phyloP scores from a whole-genome alignment of 176 grass and related monocot genomes.

The Chrysopogon serrulatus region DNA sequence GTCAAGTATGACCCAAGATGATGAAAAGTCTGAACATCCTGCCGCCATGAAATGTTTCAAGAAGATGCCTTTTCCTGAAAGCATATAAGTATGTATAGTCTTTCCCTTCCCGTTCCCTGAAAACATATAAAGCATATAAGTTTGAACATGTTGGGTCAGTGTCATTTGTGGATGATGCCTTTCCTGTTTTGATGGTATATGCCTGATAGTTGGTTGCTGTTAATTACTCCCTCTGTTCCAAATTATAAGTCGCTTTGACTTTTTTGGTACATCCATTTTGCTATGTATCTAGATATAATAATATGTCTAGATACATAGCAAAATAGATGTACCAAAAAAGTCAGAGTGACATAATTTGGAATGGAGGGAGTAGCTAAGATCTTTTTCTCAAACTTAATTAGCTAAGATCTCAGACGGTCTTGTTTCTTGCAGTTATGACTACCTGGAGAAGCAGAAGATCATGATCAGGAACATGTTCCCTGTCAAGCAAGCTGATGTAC shows the following conservation, averaged over 20 bases:
- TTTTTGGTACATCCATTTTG: too few species aligned
- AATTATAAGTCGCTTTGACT: too few species aligned
- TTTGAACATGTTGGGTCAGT: neutral
- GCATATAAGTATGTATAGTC: neutral
- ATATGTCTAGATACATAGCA: too few species aligned
- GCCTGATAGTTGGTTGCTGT: neutral
- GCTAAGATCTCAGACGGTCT: neutral
- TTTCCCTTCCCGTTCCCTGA: neutral
- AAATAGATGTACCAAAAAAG: too few species aligned
- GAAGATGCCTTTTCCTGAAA: neutral
- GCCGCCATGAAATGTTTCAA: neutral
- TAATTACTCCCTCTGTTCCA: too few species aligned
- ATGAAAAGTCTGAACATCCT: neutral
- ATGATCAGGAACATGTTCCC: neutral
- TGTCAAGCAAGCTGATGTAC: neutral
- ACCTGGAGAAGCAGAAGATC: neutral
- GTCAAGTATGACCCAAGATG: neutral
- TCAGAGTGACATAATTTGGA: too few species aligned
- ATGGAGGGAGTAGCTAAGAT: too few species aligned
- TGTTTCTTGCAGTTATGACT: neutral
- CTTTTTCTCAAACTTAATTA: too few species aligned
- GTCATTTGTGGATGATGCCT: neutral
- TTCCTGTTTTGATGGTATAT: neutral
- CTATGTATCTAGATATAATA: too few species aligned
- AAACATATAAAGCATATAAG: neutral